A percentile compares a stretch with the other conserved stretches of the same genome.
Evolutionary conservation across 805 yeast species (phyloP).

Genomic region (Priceomyces melissophilus): DNA sequence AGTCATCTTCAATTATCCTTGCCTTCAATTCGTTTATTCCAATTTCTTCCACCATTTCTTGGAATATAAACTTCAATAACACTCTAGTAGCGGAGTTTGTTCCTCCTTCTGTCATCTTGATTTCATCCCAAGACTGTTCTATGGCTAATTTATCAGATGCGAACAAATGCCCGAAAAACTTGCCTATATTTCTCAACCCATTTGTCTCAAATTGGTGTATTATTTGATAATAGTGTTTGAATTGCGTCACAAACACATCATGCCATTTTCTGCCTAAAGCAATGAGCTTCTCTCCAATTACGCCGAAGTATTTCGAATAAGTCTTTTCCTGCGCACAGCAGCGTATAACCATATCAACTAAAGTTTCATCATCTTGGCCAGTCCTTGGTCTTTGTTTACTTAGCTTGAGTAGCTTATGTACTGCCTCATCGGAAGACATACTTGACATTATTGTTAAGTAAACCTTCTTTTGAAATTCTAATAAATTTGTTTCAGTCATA

Average conservation of each 20-base stretch:
- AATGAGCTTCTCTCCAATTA: slow-evolving; percentile 65
- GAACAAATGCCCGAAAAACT: slow-evolving; percentile 80
- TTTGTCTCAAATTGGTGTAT: slow-evolving; percentile 70
- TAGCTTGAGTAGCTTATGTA: slow-evolving; percentile 71
- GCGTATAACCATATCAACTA: slow-evolving; percentile 71
- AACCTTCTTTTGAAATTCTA: slow-evolving; percentile 69
- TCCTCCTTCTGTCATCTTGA: slow-evolving; percentile 63
- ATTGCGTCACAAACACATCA: slow-evolving; percentile 47
- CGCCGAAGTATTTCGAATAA: slow-evolving; percentile 81
- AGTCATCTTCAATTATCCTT: slow-evolving; percentile 49
- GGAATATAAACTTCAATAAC: slow-evolving; percentile 74
- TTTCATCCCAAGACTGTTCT: slow-evolving; percentile 47
- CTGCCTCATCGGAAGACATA: slow-evolving; percentile 89
- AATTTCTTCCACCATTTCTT: slow-evolving; percentile 72
- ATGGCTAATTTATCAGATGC: slow-evolving; percentile 69
- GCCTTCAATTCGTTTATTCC: slow-evolving; percentile 53
- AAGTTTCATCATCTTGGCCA: slow-evolving; percentile 36
- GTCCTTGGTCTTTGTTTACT: slow-evolving; percentile 12
- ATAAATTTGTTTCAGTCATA: slow-evolving; percentile 61
- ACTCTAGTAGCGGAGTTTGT: slow-evolving; percentile 83
- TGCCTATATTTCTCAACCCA: slow-evolving; percentile 74
- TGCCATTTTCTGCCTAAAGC: slow-evolving; percentile 55
- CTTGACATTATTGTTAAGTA: slow-evolving; percentile 85
- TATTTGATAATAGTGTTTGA: slow-evolving; percentile 51
- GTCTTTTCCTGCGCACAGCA: slow-evolving; percentile 84